phyloP scores from a whole-genome alignment of 352 stramenopile genomes.

The Phytophthora quininea region DNA sequence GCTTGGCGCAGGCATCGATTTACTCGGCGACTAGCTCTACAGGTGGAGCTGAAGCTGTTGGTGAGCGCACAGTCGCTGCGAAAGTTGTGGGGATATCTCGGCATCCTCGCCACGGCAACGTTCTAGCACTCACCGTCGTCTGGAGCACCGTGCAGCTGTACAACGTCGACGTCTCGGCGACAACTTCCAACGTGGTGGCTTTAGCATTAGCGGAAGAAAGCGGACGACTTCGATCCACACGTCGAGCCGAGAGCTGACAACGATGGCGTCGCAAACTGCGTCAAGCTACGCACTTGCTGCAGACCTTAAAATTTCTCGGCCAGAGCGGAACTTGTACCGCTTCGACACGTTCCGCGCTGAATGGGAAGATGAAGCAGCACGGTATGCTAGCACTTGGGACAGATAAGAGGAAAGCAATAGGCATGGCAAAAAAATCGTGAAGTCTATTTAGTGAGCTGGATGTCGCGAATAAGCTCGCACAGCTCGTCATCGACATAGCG shows the following conservation, averaged over 20 bases:
- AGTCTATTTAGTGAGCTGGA: conserved; percentile 47
- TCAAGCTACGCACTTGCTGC: conserved; percentile 37
- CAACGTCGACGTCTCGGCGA: conserved; percentile 40
- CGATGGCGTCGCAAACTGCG: conserved; percentile 23
- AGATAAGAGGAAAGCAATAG: conserved; percentile 20
- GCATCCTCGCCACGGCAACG: conserved; percentile 54
- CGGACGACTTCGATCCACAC: conserved; percentile 27
- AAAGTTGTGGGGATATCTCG: conserved; percentile 54
- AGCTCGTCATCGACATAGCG: conserved; percentile 55
- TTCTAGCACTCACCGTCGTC: conserved; percentile 72
- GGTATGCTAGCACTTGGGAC: conserved; percentile 62
- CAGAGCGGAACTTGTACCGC: conserved; percentile 67
- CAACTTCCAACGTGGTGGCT: conserved; percentile 24
- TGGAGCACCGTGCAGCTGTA: conserved; percentile 85
- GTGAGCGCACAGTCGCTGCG: conserved; percentile 77
- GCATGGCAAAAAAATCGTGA: conserved; percentile 17
- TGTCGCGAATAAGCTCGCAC: conserved; percentile 59
- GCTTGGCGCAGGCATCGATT: conserved; percentile 38
- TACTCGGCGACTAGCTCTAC: conserved; percentile 55
- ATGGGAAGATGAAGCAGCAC: conserved; percentile 75
- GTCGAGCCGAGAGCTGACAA: conserved; percentile 29
- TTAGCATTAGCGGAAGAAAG: conserved; percentile 33
- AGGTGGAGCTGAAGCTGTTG: conserved; percentile 45
- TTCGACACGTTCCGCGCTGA: conserved; percentile 79
- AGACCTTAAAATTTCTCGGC: conserved; percentile 73